These are phyloP conservation scores for Lachancea sp. DNA, from an alignment of 805 yeast species.

Conservation along the genomic window DNA sequence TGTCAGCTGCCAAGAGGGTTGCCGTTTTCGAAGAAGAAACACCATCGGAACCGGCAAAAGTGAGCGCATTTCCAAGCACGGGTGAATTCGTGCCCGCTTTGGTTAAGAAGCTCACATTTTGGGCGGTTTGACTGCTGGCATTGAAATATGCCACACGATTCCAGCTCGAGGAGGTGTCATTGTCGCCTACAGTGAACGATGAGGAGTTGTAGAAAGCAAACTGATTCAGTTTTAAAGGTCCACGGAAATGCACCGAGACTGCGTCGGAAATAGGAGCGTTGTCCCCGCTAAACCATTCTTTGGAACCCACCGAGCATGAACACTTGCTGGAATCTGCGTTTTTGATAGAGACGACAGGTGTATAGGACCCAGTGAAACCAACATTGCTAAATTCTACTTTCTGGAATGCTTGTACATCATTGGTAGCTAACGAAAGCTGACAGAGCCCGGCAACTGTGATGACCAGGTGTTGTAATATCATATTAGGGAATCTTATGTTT, in stretches of 20 bases:
- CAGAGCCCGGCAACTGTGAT: constrained; percentile 3
- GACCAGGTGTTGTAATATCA: constrained; percentile 1
- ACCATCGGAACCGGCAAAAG: constrained; percentile 58
- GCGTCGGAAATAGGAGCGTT: constrained; percentile 63
- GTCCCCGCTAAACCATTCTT: constrained; percentile 40
- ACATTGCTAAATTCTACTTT: constrained; percentile 27
- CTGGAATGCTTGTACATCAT: constrained; percentile 15
- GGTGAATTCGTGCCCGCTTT: constrained; percentile 53
- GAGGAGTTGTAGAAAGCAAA: constrained; percentile 57
- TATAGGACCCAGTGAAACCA: constrained; percentile 30
- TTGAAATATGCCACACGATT: constrained; percentile 51
- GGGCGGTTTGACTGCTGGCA: constrained; percentile 40
- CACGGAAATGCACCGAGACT: constrained; percentile 71
- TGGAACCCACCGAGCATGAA: constrained; percentile 28
- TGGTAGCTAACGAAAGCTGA: constrained; percentile 1
- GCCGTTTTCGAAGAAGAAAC: constrained; percentile 38
- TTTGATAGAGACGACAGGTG: constrained; percentile 26
- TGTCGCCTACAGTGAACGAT: constrained; percentile 31
- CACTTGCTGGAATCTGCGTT: constrained; percentile 20
- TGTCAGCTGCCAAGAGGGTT: constrained; percentile 44
- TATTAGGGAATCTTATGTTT: background rate
- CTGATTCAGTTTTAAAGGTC: constrained; percentile 54
- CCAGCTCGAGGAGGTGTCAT: constrained; percentile 44
- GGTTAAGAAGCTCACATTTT: constrained; percentile 63
- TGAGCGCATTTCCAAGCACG: constrained; percentile 63